Percentiles rank a stretch among this genome's conserved stretches.
Evolutionary conservation across 2,329 filamentous ascomycete species (phyloP).

Genomic region (Boeremia lycopersici): DNA sequence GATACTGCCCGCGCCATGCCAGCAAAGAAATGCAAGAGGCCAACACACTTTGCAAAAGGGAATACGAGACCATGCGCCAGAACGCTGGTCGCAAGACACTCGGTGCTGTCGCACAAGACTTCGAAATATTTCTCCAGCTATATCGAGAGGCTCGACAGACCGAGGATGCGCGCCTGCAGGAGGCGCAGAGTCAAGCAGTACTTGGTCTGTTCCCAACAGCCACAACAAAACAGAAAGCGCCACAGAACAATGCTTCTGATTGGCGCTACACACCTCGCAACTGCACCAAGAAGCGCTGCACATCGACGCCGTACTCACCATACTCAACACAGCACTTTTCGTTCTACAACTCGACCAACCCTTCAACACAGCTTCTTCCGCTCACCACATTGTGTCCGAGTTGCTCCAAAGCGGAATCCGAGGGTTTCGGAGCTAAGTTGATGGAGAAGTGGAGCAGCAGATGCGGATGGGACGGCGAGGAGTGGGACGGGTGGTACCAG

Average conservation of each 20-base stretch:
- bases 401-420: constrained; percentile 35
- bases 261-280: constrained; percentile 37
- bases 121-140: constrained; percentile 28
- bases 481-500: constrained; percentile 36
- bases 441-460: constrained; percentile 30
- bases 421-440: constrained; percentile 24
- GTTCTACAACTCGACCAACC: constrained; percentile 29
- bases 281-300: constrained; percentile 33
- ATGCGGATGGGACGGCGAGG: constrained; percentile 28
- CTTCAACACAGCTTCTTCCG: constrained; percentile 24
- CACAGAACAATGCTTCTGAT: constrained; percentile 20
- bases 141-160: constrained; percentile 23
- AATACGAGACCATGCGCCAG: constrained; percentile 39
- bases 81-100: constrained; percentile 43
- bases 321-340: constrained; percentile 31
- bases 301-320: constrained; percentile 27
- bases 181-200: constrained; percentile 19
- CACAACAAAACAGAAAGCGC: constrained; percentile 1
- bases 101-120: constrained; percentile 34
- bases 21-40: constrained; percentile 35
- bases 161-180: constrained; percentile 19
- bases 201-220: constrained; percentile 11
- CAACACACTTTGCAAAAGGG: constrained; percentile 30
- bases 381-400: constrained; percentile 33
- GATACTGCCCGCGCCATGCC: constrained; percentile 37